These are phyloP conservation scores for Ustilago crameri DNA, from an alignment of 1,284 basidiomycete genomes.

Conservation along the genomic window DNA sequence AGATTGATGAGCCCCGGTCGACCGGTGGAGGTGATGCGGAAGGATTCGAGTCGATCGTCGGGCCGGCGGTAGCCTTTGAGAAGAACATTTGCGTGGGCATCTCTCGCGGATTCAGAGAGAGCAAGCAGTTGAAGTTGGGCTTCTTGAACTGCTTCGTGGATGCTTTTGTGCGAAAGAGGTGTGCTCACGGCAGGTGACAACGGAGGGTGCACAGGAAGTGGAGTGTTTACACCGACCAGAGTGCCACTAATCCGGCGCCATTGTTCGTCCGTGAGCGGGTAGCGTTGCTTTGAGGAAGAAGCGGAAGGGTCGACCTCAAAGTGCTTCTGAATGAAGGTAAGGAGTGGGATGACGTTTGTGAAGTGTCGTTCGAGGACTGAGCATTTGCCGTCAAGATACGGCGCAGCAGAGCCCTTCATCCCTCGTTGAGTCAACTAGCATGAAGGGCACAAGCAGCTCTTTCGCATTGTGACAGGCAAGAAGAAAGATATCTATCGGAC, in stretches of 20 bases:
- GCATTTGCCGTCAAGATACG: conserved; percentile 4
- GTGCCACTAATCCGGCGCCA: conserved; percentile 22
- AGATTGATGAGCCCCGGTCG: conserved; percentile 72
- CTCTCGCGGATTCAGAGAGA: conserved; percentile 11
- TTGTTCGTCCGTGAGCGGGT: conserved; percentile 18
- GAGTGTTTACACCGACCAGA: conserved; percentile 6
- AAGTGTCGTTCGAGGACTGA: conserved; percentile 32
- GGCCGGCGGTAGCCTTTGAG: conserved; percentile 77
- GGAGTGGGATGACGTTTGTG: conserved; percentile 15
- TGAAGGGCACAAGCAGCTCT: not conserved
- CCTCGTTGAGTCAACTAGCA: not conserved
- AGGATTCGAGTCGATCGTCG: conserved; percentile 49
- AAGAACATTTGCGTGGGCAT: conserved; percentile 71
- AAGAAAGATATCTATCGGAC: conserved; percentile 5
- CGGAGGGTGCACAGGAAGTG: not conserved
- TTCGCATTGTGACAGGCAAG: no score
- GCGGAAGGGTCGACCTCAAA: conserved; percentile 19
- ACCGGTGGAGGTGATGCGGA: conserved; percentile 19
- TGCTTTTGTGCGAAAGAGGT: not conserved
- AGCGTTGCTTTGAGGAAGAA: conserved; percentile 11
- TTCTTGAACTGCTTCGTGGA: conserved; percentile 37
- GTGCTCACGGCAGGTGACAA: not conserved
- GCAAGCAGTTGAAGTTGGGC: conserved; percentile 40
- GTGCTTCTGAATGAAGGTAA: conserved; percentile 18
- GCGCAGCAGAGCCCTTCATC: conserved; percentile 11